Percentiles rank a stretch among this genome's conserved stretches.
Evolutionary conservation across 129 eudicot genomes (phyloP).

Genomic region (Chrysanthemum makinoi): DNA sequence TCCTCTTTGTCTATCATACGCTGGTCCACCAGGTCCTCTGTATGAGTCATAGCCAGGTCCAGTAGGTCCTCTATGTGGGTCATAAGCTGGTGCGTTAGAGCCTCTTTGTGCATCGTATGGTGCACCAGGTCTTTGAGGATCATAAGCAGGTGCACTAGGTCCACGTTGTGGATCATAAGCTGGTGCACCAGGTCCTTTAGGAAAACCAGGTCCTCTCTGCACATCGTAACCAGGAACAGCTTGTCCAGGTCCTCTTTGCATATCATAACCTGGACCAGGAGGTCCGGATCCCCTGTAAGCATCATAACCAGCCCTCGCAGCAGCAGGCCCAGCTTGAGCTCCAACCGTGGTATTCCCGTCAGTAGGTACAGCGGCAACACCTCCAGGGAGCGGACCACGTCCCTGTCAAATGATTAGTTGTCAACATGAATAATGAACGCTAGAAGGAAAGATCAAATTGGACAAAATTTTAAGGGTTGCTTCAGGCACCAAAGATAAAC

Average conservation of each 20-base stretch:
- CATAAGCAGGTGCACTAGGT: slow-evolving; percentile 46
- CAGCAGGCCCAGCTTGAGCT: slow-evolving; percentile 39
- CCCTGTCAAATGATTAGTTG: slow-evolving; percentile 35
- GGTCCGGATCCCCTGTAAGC: slow-evolving; percentile 22
- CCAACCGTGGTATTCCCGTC: slow-evolving; percentile 44
- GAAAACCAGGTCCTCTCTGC: slow-evolving; percentile 23
- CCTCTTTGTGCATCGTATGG: slow-evolving; percentile 52
- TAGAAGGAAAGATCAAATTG: slow-evolving; percentile 9
- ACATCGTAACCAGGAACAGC: slow-evolving; percentile 48
- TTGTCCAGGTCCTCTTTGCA: slow-evolving; percentile 28
- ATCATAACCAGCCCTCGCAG: slow-evolving; percentile 52
- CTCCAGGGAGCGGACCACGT: slow-evolving; percentile 45
- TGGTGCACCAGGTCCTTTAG: slow-evolving; percentile 41
- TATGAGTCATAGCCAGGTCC: slow-evolving; percentile 35
- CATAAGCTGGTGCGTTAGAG: slow-evolving; percentile 38
- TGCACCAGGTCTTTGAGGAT: slow-evolving; percentile 24
- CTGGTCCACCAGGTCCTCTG: slow-evolving; percentile 38
- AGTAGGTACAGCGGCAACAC: slow-evolving; percentile 34
- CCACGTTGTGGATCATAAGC: slow-evolving; percentile 28
- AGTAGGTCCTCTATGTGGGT: slow-evolving; percentile 56
- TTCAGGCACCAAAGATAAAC: background rate
- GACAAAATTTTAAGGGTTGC: background rate
- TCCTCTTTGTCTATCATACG: slow-evolving; percentile 27
- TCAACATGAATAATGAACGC: slow-evolving; percentile 10
- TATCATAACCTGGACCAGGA: slow-evolving; percentile 1